Percentiles rank a stretch among this genome's conserved stretches.
Evolutionary conservation across 2,329 filamentous ascomycete genomes (phyloP).

Genomic region (Lasiodiplodia sp.): DNA sequence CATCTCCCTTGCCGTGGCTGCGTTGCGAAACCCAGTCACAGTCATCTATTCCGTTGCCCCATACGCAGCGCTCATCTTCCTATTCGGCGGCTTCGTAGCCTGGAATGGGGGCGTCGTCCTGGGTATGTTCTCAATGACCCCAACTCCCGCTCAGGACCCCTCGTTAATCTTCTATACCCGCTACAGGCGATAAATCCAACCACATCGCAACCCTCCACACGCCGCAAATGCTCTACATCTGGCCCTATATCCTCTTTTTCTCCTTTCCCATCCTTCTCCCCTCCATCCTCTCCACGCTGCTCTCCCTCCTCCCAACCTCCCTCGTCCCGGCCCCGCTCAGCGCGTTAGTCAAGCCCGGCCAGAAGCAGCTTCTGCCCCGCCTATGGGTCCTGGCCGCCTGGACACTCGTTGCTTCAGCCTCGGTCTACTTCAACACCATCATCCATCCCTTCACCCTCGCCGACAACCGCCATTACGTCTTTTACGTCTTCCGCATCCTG

Average conservation of each 20-base stretch:
- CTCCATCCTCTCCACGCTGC: not conserved
- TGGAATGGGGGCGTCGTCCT: slow-evolving; percentile 95
- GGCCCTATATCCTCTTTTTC: slow-evolving; percentile 89
- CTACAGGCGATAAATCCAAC: slow-evolving; percentile 86
- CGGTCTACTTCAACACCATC: slow-evolving; percentile 85
- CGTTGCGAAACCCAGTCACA: slow-evolving; percentile 51
- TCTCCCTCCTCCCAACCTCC: slow-evolving; percentile 7
- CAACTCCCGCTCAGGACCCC: slow-evolving; percentile 9
- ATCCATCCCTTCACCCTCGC: slow-evolving; percentile 95
- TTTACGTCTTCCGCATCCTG: slow-evolving; percentile 91
- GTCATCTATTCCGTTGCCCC: slow-evolving; percentile 54
- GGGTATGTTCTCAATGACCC: slow-evolving; percentile 58
- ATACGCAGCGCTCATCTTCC: slow-evolving; percentile 66
- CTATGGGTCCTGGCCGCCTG: slow-evolving; percentile 33
- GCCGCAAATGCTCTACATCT: slow-evolving; percentile 94
- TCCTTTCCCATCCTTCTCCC: slow-evolving; percentile 71
- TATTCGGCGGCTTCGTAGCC: slow-evolving; percentile 77
- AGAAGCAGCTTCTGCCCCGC: slow-evolving; percentile 41
- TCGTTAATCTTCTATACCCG: slow-evolving; percentile 15
- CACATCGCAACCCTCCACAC: slow-evolving; percentile 89
- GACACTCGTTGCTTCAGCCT: slow-evolving; percentile 49
- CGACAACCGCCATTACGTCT: slow-evolving; percentile 96
- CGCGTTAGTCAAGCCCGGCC: slow-evolving; percentile 11
- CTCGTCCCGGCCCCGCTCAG: not conserved
- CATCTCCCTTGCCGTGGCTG: slow-evolving; percentile 69